Evolutionary conservation across 73 alveolate genomes (phyloP).

Genomic region (Tetrahymena thermophila): DNA sequence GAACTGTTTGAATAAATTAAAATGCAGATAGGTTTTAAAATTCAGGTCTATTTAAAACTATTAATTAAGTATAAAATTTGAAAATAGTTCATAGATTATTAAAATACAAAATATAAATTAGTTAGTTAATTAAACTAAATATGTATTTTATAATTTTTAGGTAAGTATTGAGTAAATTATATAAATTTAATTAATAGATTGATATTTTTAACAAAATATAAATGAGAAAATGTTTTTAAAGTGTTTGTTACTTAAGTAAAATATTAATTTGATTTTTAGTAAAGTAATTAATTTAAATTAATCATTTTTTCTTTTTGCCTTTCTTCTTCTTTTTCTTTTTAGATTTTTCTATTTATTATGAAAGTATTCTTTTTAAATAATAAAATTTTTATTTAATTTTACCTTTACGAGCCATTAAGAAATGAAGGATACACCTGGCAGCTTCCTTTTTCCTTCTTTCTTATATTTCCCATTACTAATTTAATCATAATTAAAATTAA

Average conservation of each 20-base stretch:
- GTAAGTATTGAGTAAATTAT: no score
- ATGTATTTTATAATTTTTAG: no score
- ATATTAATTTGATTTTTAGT: background rate
- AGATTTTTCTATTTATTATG: background rate
- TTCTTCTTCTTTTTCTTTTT: background rate
- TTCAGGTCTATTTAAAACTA: no score
- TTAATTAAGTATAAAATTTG: no score
- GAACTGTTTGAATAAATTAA: no score
- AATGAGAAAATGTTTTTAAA: background rate
- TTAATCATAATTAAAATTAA: no score
- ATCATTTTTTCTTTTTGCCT: background rate
- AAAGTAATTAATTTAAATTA: background rate
- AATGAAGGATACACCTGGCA: constrained; percentile 28
- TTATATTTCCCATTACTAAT: constrained; percentile 1
- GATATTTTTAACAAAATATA: no score
- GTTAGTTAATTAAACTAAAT: no score
- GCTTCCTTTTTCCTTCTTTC: constrained; percentile 30
- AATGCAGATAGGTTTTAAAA: no score
- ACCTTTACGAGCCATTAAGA: constrained; percentile 31
- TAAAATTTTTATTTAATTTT: background rate
- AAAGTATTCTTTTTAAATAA: background rate
- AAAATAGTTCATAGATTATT: no score
- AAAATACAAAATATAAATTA: no score
- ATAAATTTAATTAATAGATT: background rate
- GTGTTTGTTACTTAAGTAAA: background rate